Evolutionary conservation across 2,329 filamentous ascomycete species (phyloP).

Genomic region (Tothia fuscella): DNA sequence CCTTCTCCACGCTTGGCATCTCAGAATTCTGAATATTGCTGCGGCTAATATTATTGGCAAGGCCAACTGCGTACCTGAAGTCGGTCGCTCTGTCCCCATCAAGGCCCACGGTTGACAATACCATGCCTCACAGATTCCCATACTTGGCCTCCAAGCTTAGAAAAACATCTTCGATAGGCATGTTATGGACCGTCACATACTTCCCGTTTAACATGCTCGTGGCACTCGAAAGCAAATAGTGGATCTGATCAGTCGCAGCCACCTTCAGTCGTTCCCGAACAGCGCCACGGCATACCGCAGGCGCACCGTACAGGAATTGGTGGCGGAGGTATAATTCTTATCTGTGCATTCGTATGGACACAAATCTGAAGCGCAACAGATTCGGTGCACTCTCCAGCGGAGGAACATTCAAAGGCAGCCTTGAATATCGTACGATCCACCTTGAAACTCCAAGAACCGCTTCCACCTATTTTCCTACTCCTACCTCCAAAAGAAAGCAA

Average conservation of each 20-base stretch:
- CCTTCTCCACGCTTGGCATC: no score
- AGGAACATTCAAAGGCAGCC: neutral
- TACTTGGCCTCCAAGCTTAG: no score
- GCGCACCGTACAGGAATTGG: neutral
- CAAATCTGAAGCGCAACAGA: conserved; percentile 3
- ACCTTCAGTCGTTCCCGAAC: conserved; percentile 5
- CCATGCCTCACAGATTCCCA: no score
- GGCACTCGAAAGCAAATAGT: neutral
- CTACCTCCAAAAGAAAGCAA: neutral
- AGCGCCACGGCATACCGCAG: neutral
- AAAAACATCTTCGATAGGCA: conserved; percentile 5
- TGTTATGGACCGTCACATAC: conserved; percentile 11
- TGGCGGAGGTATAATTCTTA: neutral
- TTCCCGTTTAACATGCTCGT: neutral
- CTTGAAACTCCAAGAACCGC: neutral
- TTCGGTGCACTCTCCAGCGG: neutral
- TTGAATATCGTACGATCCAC: neutral
- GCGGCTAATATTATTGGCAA: no score
- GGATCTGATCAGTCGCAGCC: conserved; percentile 2
- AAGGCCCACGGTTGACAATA: no score
- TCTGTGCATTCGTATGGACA: neutral
- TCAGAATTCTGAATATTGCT: no score
- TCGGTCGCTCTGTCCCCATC: no score
- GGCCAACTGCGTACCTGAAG: no score
- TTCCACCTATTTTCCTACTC: neutral